A percentile compares a stretch with the other conserved stretches of the same genome.
Conservation (phyloP, 73 alveolate genomes). For the Tetrahymena thermophila region DNA sequence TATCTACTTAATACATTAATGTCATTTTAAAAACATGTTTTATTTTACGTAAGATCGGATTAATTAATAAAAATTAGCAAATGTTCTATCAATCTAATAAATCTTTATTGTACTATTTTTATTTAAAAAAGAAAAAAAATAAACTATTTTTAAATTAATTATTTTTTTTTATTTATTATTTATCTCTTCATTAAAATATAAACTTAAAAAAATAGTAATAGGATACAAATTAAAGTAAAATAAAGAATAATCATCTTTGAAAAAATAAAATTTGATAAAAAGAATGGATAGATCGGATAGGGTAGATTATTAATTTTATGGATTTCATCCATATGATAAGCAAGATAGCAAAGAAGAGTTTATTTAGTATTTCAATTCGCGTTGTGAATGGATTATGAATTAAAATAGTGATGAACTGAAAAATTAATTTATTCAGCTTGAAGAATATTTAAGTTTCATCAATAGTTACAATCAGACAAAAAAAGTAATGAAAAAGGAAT, state of each 20-base stretch:
- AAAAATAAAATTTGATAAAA: not conserved
- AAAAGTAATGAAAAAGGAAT: not conserved
- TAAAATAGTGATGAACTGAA: not conserved
- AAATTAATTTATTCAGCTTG: not conserved
- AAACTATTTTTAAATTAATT: too few relatives aligned
- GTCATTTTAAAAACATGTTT: too few relatives aligned
- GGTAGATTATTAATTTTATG: not conserved
- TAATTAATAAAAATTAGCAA: too few relatives aligned
- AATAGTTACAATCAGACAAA: not conserved
- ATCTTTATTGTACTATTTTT: not conserved
- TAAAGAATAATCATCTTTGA: not conserved
- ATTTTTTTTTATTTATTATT: too few relatives aligned
- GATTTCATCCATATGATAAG: not conserved
- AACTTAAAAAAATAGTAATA: not conserved
- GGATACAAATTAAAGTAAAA: not conserved
- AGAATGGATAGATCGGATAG: not conserved
- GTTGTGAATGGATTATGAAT: not conserved
- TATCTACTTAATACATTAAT: too few relatives aligned
- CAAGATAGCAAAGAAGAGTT: not conserved
- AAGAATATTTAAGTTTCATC: not conserved
- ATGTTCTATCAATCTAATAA: too few relatives aligned
- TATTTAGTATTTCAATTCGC: not conserved
- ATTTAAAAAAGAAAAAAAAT: too few relatives aligned
- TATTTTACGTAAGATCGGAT: too few relatives aligned
- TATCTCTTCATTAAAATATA: not conserved